Evolutionary conservation across 2,329 filamentous ascomycete species (phyloP).

Genomic region (Cladosporium velox): DNA sequence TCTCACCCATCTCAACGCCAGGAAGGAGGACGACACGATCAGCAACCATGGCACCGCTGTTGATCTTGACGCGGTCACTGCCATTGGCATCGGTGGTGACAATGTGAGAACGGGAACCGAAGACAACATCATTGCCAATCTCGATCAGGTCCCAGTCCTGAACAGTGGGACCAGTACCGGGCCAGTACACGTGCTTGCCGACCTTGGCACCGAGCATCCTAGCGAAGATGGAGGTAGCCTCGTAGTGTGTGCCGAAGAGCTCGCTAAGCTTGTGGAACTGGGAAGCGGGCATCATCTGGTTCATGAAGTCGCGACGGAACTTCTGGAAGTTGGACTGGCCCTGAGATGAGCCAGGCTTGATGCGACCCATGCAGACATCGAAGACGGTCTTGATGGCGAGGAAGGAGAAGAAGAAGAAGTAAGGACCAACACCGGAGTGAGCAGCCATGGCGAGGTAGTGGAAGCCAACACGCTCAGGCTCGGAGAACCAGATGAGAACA

Average conservation of each 20-base stretch:
- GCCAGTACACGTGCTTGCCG: conserved; percentile 59
- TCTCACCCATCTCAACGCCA: conserved; percentile 52
- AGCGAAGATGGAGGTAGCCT: conserved; percentile 54
- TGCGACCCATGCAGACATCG: conserved; percentile 38
- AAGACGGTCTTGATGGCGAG: conserved; percentile 46
- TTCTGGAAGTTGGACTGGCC: conserved; percentile 42
- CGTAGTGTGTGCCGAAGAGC: conserved; percentile 58
- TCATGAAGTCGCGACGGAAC: conserved; percentile 51
- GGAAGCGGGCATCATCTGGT: conserved; percentile 47
- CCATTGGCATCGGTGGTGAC: conserved; percentile 56
- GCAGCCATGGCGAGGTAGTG: conserved; percentile 54
- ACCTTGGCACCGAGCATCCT: conserved; percentile 56
- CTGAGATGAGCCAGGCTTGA: conserved; percentile 39
- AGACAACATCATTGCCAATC: conserved; percentile 61
- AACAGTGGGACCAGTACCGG: conserved; percentile 56
- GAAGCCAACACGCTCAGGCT: conserved; percentile 49
- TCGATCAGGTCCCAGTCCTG: conserved; percentile 58
- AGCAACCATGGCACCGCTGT: conserved; percentile 57
- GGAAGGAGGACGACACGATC: conserved; percentile 58
- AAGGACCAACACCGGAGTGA: conserved; percentile 45
- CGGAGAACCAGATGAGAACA: conserved; percentile 54
- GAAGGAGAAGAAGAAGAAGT: conserved; percentile 49
- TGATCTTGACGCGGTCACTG: conserved; percentile 51
- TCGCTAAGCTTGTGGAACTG: conserved; percentile 52
- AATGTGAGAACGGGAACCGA: conserved; percentile 57